Conservation (phyloP, 208 protist genomes). For the Trypanosoma grayi region DNA sequence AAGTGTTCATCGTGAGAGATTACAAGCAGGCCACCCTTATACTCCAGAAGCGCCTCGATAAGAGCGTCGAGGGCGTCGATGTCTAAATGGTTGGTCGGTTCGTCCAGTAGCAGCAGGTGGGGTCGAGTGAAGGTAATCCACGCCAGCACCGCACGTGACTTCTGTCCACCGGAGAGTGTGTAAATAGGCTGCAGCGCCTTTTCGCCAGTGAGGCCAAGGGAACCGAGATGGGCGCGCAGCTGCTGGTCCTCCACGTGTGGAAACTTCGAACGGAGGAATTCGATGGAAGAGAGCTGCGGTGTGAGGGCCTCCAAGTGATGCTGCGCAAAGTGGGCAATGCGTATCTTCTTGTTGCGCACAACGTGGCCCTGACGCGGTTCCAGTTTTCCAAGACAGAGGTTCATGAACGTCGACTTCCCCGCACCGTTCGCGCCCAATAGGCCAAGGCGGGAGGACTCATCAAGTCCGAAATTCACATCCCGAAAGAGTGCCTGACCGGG, state of each 20-base stretch:
- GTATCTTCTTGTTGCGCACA: slow-evolving; percentile 86
- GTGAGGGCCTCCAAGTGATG: slow-evolving; percentile 93
- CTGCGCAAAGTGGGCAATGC: slow-evolving; percentile 91
- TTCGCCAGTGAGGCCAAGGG: slow-evolving; percentile 89
- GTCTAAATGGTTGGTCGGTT: slow-evolving; percentile 96
- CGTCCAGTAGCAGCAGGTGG: slow-evolving; percentile 96
- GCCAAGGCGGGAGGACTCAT: slow-evolving; percentile 86
- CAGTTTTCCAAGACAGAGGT: slow-evolving; percentile 83
- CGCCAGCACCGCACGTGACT: slow-evolving; percentile 92
- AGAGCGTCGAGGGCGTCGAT: slow-evolving; percentile 94
- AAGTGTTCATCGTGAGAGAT: slow-evolving; percentile 95
- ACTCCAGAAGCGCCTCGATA: slow-evolving; percentile 88
- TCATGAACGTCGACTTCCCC: slow-evolving; percentile 96
- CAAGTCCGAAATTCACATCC: slow-evolving; percentile 91
- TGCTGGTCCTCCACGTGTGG: slow-evolving; percentile 78
- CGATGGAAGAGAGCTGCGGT: slow-evolving; percentile 87
- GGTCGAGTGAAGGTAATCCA: slow-evolving; percentile 92
- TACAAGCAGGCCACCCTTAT: slow-evolving; percentile 89
- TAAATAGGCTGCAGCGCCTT: slow-evolving; percentile 88
- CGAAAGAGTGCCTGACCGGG: slow-evolving; percentile 78
- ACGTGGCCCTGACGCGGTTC: slow-evolving; percentile 80
- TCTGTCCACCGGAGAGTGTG: slow-evolving; percentile 94
- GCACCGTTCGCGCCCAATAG: slow-evolving; percentile 91
- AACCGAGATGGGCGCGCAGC: slow-evolving; percentile 90
- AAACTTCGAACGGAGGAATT: slow-evolving; percentile 87